phyloP scores from a whole-genome alignment of 352 stramenopile genomes.

The Phytophthora boehmeriae region DNA sequence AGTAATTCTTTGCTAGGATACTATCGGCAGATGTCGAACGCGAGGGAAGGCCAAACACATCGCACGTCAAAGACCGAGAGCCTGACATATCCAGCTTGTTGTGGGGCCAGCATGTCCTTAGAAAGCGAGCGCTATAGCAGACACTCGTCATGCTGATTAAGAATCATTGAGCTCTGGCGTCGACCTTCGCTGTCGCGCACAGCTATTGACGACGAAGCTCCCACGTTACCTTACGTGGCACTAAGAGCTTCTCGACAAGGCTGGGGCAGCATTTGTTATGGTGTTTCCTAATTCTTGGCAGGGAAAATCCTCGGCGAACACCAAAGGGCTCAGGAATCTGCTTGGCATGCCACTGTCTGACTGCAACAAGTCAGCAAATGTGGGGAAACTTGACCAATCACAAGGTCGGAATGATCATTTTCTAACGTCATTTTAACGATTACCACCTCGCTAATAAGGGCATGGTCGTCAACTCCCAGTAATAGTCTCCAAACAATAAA shows the following conservation, averaged over 20 bases:
- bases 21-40: background rate
- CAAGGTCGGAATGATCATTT: background rate
- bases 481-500: background rate
- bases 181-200: slow-evolving; percentile 4
- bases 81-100: background rate
- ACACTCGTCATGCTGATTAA: background rate
- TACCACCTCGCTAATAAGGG: background rate
- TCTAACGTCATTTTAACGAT: background rate
- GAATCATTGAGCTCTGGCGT: slow-evolving; percentile 6
- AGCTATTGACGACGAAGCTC: background rate
- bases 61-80: background rate
- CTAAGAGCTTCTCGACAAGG: background rate
- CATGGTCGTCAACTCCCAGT: background rate
- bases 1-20: background rate
- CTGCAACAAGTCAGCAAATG: slow-evolving; percentile 22
- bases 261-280: slow-evolving; percentile 22
- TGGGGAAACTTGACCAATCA: background rate
- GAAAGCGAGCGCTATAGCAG: background rate
- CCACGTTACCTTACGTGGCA: slow-evolving; percentile 2
- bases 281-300: slow-evolving; percentile 19
- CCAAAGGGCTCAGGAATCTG: slow-evolving; percentile 12
- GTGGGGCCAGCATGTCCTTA: slow-evolving; percentile 1
- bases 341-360: slow-evolving; percentile 13
- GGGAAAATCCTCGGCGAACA: slow-evolving; percentile 26
- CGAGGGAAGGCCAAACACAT: background rate